Evolutionary conservation across 179 eudicot genomes (phyloP), one percentile per base, ranked within the genome.

Genomic region (Carnegiea gigantea): DNA sequence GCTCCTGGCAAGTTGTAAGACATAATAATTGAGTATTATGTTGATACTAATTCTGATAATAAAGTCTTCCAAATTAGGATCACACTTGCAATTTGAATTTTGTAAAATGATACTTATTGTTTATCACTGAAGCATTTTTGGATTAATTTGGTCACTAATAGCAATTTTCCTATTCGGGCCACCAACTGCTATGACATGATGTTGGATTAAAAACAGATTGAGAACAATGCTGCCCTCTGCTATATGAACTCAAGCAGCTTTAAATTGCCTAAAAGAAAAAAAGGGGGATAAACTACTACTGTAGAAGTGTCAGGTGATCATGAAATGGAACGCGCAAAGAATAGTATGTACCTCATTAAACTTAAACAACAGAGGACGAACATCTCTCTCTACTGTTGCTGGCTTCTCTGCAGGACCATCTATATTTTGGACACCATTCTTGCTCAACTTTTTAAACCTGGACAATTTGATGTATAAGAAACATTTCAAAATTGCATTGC

Each of bases 351-450:
- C 99, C 99, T 97, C 98, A 24, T 97, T 97, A 78, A 86, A 97
- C 86, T 97, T 97, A 75, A 97, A 97, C 48, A 97, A 81, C 21
- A 97, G 89, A 68, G 94, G 97, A 78, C 90, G 95, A 65, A 86
- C 89, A 87, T 93, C 95, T 86, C 93, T 90, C 86, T 88, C 92
- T 67, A 44, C 57, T 44, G 89, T 88, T 65, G 84, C 91, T 70
- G 87, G 80, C 83, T 77, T 88, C 78, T 83, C 86, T 78, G 77
- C 77, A 36, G 81, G 86, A 81, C 68, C 78, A 70, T 85, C 86
- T 21, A 81, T 85, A 81, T 64, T 60, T 82, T 82, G 86, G 81
- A 86, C 80, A 71, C 88, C 87, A 24, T 88, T 86, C 77, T 81
- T 79, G 73, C 89, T 72, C 60, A 75, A 76, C 85, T 90, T 92